Evolutionary conservation across 2,329 filamentous ascomycete genomes (phyloP), one percentile per base, ranked within the genome.

Genomic region (Zalaria sp.): DNA sequence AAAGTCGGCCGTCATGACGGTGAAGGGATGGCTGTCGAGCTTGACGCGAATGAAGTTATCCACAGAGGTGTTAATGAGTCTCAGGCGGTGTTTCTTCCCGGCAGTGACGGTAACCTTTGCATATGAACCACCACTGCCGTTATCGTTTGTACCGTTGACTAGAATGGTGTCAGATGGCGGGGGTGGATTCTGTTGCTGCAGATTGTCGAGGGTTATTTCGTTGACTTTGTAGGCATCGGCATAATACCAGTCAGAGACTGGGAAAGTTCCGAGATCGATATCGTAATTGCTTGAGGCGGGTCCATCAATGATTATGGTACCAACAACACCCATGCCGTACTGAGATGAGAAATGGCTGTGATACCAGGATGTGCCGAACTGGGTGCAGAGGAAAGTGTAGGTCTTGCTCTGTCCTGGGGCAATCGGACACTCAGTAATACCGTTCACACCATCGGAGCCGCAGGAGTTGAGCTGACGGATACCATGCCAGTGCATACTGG

Each of bases 401-500:
- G 68, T 73, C 28, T 65, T 62, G 1, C 61, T 62, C 4, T 67
- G 49, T 0, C 71, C 71, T 0, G 71, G 68, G 0, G 73, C 61
- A 25, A 68, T 60, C 0, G 70, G 69, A 43, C 63, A 66, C 48
- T 65, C 61, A 1, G 61, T 64, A 4, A 64, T 50, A 38, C 65
- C 65, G 36, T 60, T 60, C 3, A 77, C 73, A 40, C 77, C 77
- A 47, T 79, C 75, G 37, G 71, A 62, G 43, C 70, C 60, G 48
- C 68, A 71, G 25, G 64, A 72, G 51, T 65, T 60, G 43, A 68
- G 59, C 49, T 80, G 75, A 7, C 71, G 68, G 25, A 81, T 61
- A 18, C 74, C 77, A 48, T 80, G 76, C 58, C 68, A 79, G 51
- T 79, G 75, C 10, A 79, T 67, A 18, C 65, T 66, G 11, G 73